Base-by-base conservation (phyloP, 2,329 filamentous ascomycete genomes). In the Westerdykella aurantiaca region DNA sequence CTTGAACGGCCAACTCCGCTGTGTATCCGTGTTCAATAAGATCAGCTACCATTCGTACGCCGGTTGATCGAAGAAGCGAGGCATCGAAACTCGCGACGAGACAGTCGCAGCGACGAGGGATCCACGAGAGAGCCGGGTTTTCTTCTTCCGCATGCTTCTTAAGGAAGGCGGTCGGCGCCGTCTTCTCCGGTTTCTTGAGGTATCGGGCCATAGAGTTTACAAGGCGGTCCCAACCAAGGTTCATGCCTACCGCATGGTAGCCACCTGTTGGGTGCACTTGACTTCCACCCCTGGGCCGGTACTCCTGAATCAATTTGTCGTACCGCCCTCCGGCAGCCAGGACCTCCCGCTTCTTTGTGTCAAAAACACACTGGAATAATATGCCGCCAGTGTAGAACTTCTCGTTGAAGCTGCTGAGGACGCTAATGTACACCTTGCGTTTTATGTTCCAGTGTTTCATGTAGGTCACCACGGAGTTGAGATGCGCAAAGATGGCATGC, bases 241-340 rank as follows among this genome's bases (percentile, higher is more conserved):
- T 94, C 61, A 97, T 91, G 1, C 94, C 93, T 10, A 97, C 93
- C 5, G 88, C 91, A 61, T 94, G 88, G 16, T 81, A 80, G 2
- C 67, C 53, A 2, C 48, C 48, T 7, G 48, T 50, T 6, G 52
- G 42, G 16, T 61, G 78, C 73, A 44, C 50, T 37, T 78, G 78
- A 18, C 75, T 77, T 34, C 80, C 75, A 34, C 82, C 78, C 50
- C 82, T 84, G 5, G 86, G 86, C 7, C 83, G 80, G 59, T 94
- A 86, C 48, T 94, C 86, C 61, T 83, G 82, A 51, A 98, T 91
- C 16, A 98, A 72, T 38, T 82, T 81, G 63, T 98, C 94, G 63
- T 98, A 98, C 39, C 93, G 81, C 2, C 93, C 93, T 40, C 94
- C 93, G 25, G 90, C 93, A 5, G 91, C 93, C 59, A 97, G 88